phyloP scores from a whole-genome alignment of 2,329 filamentous ascomycete species.

The Aspergillus sp. region DNA sequence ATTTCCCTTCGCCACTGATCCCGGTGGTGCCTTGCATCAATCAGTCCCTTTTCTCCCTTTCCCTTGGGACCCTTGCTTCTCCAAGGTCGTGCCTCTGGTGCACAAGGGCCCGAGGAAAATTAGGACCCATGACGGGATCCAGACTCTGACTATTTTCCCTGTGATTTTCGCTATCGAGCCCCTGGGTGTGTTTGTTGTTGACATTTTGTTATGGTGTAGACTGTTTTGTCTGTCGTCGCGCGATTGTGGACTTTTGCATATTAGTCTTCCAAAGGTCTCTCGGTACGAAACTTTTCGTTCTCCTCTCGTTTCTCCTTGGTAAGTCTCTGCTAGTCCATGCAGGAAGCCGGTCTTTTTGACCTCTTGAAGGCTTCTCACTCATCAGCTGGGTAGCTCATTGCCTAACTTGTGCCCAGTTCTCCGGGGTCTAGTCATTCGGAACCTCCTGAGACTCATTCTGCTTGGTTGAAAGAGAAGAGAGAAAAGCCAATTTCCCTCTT shows the following conservation, averaged over 20 bases:
- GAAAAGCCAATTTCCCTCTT: slow-evolving; percentile 26
- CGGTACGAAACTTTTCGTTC: slow-evolving; percentile 20
- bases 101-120: slow-evolving; percentile 28
- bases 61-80: slow-evolving; percentile 33
- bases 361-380: slow-evolving; percentile 32
- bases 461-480: slow-evolving; percentile 11
- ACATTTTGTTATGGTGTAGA: slow-evolving; percentile 24
- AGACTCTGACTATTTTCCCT: slow-evolving; percentile 28
- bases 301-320: slow-evolving; percentile 30
- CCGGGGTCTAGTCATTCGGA: slow-evolving; percentile 33
- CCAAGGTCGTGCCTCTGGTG: slow-evolving; percentile 27
- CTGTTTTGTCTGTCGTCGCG: slow-evolving; percentile 22
- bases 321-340: slow-evolving; percentile 32
- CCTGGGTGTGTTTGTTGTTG: slow-evolving; percentile 33
- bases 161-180: slow-evolving; percentile 18
- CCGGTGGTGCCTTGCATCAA: slow-evolving; percentile 36
- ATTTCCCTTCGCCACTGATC: slow-evolving; percentile 24
- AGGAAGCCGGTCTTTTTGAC: slow-evolving; percentile 24
- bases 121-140: slow-evolving; percentile 18
- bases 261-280: slow-evolving; percentile 27
- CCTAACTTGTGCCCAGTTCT: slow-evolving; percentile 29
- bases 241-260: slow-evolving; percentile 28
- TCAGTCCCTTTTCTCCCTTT: slow-evolving; percentile 26
- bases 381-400: slow-evolving; percentile 40
- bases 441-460: slow-evolving; percentile 18